Percentiles rank a stretch among this genome's conserved stretches.
Conservation (phyloP, 495 filamentous ascomycete genomes). For the Aspergillus mulundensis region DNA sequence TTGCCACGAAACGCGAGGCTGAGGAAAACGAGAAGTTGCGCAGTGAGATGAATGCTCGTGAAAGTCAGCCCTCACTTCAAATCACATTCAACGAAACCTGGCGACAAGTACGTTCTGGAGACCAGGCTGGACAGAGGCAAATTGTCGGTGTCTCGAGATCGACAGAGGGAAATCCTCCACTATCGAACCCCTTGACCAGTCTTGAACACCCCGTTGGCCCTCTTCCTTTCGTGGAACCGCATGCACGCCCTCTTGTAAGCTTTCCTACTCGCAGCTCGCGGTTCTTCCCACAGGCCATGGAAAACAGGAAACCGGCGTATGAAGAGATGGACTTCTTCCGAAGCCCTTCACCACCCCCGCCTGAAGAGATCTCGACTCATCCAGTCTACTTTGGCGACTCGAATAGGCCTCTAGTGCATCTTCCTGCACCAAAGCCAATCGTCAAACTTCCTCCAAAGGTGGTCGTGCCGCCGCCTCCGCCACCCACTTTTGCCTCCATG, state of each 20-base stretch:
- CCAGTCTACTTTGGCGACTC: constrained; percentile 66
- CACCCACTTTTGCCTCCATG: constrained; percentile 54
- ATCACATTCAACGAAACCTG: constrained; percentile 60
- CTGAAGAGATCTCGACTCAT: constrained; percentile 61
- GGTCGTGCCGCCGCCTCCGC: constrained; percentile 38
- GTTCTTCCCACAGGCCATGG: constrained; percentile 62
- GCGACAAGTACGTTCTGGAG: constrained; percentile 53
- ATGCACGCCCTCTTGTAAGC: constrained; percentile 33
- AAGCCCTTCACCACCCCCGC: constrained; percentile 65
- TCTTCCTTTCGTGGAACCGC: constrained; percentile 35
- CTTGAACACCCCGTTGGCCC: constrained; percentile 35
- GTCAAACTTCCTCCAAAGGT: constrained; percentile 66
- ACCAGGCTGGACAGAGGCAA: constrained; percentile 38
- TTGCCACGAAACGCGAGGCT: constrained; percentile 40
- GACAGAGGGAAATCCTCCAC: constrained; percentile 25
- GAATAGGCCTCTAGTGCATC: constrained; percentile 60
- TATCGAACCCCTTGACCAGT: constrained; percentile 30
- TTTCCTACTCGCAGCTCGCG: constrained; percentile 54
- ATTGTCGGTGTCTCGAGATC: constrained; percentile 32
- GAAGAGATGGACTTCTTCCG: constrained; percentile 31
- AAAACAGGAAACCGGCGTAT: constrained; percentile 35
- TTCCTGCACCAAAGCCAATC: constrained; percentile 63
- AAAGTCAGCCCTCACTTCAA: constrained; percentile 36
- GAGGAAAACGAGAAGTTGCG: constrained; percentile 37
- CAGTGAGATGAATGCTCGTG: constrained; percentile 33